Evolutionary conservation across 2,329 filamentous ascomycete species (phyloP), one percentile per base, ranked within the genome.

Genomic region (Dothistroma pini): DNA sequence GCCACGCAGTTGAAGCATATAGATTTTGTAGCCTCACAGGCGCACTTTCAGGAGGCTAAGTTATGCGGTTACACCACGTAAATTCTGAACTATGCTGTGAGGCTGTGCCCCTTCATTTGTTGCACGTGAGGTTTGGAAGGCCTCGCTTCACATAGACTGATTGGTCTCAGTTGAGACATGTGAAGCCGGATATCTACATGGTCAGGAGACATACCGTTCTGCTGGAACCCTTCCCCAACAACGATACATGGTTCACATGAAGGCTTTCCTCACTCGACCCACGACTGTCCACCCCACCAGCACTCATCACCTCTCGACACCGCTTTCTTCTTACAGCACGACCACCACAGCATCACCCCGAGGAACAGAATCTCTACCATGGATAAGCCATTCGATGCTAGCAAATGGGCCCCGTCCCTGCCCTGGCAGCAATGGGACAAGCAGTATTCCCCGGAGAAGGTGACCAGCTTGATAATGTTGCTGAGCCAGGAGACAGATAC

Each of bases 331-430:
- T 9, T 31, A 6, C 53, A 51, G 29, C 21, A 38, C 52, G 21
- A 56, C 2, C 14, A 29, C 25, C 49, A 56, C 19, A 11, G 41
- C 41, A 48, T 55, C 41, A 52, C 34, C 56, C 19, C n/a, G 10
- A 10, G 19, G 25, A 51, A 31, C 31, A 10, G 29, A n/a, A 35
- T 19, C 32, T 44, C 41, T 44, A 54, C 6, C 32, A 69, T 70
- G 68, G 67, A 69, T 35, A 35, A 31, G 11, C 60, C 66, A 10
- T 70, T 67, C 38, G 49, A 57, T 19, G 34, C 55, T 12, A 49
- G 56, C 9, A 25, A 56, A 12, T 69, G 66, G 64, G 51, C 59
- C 8, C 69, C 66, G 16, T 68, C 67, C 8, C 50, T 56, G 12
- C 58, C 60, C 14, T 58, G 48, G 25, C 60, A 66, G 25, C 48